Conservation (phyloP, 306 rosid genomes). For the Gastrolobium bilobum region DNA sequence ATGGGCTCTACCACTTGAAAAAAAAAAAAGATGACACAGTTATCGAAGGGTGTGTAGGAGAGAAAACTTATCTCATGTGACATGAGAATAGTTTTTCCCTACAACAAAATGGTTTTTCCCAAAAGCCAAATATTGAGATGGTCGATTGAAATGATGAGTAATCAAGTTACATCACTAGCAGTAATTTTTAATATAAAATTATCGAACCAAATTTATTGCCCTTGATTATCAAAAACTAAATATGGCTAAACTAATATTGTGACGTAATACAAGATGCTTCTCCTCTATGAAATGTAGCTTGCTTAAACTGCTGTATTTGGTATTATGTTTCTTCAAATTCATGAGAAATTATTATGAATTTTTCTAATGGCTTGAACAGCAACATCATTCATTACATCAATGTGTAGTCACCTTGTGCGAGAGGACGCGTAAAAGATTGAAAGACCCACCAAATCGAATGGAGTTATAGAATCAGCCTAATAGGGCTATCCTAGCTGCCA, state of each 20-base stretch:
- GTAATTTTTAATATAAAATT: background rate
- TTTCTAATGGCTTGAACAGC: constrained; percentile 1
- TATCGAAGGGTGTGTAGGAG: too few relatives aligned
- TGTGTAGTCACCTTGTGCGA: constrained; percentile 20
- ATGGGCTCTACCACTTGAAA: too few relatives aligned
- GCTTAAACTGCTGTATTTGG: constrained; percentile 1
- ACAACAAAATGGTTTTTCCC: background rate
- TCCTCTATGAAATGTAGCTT: background rate
- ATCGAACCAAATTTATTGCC: background rate
- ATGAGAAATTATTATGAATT: constrained; percentile 1
- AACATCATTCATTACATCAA: constrained; percentile 24
- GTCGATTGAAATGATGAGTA: background rate
- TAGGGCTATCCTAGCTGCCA: constrained; percentile 45
- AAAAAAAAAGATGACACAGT: too few relatives aligned
- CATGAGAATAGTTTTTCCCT: too few relatives aligned
- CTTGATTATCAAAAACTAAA: background rate
- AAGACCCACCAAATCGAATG: constrained; percentile 49
- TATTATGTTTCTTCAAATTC: background rate
- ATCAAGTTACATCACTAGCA: background rate
- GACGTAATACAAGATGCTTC: background rate
- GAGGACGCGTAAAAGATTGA: constrained; percentile 52
- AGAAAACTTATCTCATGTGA: too few relatives aligned
- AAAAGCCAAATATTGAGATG: constrained; percentile 6
- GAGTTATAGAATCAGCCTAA: constrained; percentile 58
- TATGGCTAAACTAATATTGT: background rate